These are phyloP conservation scores for Eucalyptus marginata DNA, from an alignment of 345 rosid species.

Conservation along the genomic window DNA sequence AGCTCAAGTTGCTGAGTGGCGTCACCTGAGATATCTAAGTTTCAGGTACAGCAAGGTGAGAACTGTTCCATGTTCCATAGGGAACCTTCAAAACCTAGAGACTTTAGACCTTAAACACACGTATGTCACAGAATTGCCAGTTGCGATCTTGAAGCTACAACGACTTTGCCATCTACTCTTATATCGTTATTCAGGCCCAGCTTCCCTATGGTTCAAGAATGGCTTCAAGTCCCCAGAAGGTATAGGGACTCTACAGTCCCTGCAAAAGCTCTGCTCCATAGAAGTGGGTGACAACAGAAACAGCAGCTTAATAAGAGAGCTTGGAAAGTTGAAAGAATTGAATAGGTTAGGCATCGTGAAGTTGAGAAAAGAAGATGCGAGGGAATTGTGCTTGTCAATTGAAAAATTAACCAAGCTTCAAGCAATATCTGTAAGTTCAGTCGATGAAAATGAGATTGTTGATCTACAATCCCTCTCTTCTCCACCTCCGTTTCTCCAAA, in stretches of 20 bases:
- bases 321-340: slow-evolving; percentile 26
- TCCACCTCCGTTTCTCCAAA: slow-evolving; percentile 11
- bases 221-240: slow-evolving; percentile 8
- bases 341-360: slow-evolving; percentile 20
- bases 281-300: slow-evolving; percentile 6
- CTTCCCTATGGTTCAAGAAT: slow-evolving; percentile 2
- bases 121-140: slow-evolving; percentile 16
- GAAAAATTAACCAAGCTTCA: slow-evolving; percentile 9
- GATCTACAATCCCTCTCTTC: slow-evolving; percentile 10
- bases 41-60: slow-evolving; percentile 16
- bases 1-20: slow-evolving; percentile 3
- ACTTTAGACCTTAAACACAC: slow-evolving; percentile 31
- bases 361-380: slow-evolving; percentile 21
- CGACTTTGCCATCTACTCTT: slow-evolving; percentile 19
- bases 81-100: slow-evolving; percentile 29
- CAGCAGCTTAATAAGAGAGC: neutral
- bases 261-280: slow-evolving; percentile 16
- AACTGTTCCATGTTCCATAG: slow-evolving; percentile 14
- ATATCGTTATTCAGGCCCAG: slow-evolving; percentile 7
- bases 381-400: slow-evolving; percentile 11
- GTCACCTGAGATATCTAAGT: slow-evolving; percentile 20
- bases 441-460: slow-evolving; percentile 5
- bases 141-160: slow-evolving; percentile 15
- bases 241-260: slow-evolving; percentile 13
- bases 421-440: slow-evolving; percentile 11